These are phyloP conservation scores for Kodamaea nitidulidarum DNA, from an alignment of 805 yeast genomes.

Conservation along the genomic window DNA sequence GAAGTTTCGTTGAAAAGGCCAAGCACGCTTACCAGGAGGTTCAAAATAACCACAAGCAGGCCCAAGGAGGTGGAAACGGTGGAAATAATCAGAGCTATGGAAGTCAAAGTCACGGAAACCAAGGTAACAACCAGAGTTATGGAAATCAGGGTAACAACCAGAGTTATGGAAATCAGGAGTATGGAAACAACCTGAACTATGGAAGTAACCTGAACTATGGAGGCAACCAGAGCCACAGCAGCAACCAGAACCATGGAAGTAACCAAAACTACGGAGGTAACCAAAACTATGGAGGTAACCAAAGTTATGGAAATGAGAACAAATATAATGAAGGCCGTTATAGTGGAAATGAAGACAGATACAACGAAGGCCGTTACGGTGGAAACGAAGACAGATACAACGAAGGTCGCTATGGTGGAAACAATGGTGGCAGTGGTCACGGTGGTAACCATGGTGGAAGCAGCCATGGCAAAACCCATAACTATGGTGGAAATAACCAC, in stretches of 20 bases:
- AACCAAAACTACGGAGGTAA: slow-evolving; percentile 8
- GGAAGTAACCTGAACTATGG: slow-evolving; percentile 3
- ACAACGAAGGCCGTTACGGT: too few species aligned
- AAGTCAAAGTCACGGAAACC: slow-evolving; percentile 2
- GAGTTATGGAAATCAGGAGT: slow-evolving; percentile 1
- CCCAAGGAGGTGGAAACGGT: background rate
- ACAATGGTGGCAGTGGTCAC: slow-evolving; percentile 1
- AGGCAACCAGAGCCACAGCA: background rate
- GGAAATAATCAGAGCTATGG: background rate
- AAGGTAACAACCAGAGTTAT: slow-evolving; percentile 2
- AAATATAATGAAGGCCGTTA: background rate
- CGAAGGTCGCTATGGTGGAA: slow-evolving; percentile 1
- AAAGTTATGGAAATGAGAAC: background rate
- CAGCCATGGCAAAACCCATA: too few species aligned
- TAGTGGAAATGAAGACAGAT: slow-evolving; percentile 3
- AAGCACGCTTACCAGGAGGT: slow-evolving; percentile 30
- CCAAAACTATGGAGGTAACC: slow-evolving; percentile 2
- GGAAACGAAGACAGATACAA: background rate
- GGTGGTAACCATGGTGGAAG: background rate
- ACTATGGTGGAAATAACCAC: background rate
- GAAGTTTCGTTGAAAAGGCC: slow-evolving; percentile 30
- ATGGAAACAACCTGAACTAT: slow-evolving; percentile 1
- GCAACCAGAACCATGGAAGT: slow-evolving; percentile 5
- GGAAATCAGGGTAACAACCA: slow-evolving; percentile 2
- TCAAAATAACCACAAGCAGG: slow-evolving; percentile 20